phyloP scores from a whole-genome alignment of 306 rosid genomes.

The Spatholobus suberectus region DNA sequence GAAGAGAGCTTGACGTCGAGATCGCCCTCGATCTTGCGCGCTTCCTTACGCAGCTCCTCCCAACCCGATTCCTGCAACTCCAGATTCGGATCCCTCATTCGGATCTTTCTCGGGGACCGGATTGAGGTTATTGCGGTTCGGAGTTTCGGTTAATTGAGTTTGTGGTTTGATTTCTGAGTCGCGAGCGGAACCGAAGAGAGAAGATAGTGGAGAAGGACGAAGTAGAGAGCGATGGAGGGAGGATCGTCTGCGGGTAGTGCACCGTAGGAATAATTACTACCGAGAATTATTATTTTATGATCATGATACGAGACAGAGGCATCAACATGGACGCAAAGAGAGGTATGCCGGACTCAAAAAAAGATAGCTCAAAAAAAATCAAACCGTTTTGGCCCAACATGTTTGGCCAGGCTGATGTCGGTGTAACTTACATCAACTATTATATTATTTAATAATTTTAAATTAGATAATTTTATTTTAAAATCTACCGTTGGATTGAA shows the following conservation, averaged over 20 bases:
- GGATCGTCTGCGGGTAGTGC: constrained; percentile 14
- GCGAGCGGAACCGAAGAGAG: neutral
- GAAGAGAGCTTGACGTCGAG: constrained; percentile 97
- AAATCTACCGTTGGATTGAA: too few relatives aligned
- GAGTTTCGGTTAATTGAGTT: neutral
- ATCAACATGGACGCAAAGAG: too few relatives aligned
- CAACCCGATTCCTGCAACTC: constrained; percentile 99
- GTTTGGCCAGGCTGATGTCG: too few relatives aligned
- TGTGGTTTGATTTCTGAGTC: neutral
- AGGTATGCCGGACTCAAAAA: too few relatives aligned
- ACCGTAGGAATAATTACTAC: constrained; percentile 5
- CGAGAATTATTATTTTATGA: neutral
- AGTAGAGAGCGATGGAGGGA: neutral
- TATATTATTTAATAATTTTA: too few relatives aligned
- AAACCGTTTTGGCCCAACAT: too few relatives aligned
- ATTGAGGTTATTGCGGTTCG: constrained; percentile 53
- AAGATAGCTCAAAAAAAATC: too few relatives aligned
- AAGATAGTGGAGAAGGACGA: neutral
- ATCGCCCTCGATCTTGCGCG: constrained; percentile 97
- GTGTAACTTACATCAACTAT: too few relatives aligned
- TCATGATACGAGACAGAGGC: too few relatives aligned
- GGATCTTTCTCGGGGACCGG: constrained; percentile 45
- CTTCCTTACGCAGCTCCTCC: constrained; percentile 96
- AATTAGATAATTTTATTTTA: too few relatives aligned
- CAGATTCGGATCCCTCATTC: constrained; percentile 72